phyloP scores from a whole-genome alignment of 2,329 filamentous ascomycete species.

The Xylariaceae sp. region DNA sequence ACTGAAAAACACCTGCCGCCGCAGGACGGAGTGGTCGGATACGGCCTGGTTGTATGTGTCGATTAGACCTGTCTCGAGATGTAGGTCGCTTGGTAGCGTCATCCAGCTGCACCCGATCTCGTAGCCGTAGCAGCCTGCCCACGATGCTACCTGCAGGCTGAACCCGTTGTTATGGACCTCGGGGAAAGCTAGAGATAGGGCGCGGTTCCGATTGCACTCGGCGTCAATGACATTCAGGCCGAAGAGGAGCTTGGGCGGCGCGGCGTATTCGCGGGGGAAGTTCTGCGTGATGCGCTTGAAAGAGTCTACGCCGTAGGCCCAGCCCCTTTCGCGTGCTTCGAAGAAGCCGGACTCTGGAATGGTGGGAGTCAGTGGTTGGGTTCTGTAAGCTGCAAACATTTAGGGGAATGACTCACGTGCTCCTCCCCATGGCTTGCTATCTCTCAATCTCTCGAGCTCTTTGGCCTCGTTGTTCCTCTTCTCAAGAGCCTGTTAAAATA shows the following conservation, averaged over 20 bases:
- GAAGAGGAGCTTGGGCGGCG: not conserved
- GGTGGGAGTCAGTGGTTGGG: not conserved
- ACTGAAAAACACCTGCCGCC: not conserved
- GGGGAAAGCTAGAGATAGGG: not conserved
- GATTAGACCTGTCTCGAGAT: not conserved
- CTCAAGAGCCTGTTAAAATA: not conserved
- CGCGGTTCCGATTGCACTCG: not conserved
- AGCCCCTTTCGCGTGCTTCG: not conserved
- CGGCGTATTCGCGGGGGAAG: not conserved
- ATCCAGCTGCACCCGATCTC: not conserved
- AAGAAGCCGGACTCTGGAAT: not conserved
- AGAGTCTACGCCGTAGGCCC: not conserved
- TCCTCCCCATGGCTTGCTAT: not conserved
- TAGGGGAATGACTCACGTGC: not conserved
- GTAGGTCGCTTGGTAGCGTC: not conserved
- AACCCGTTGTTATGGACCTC: not conserved
- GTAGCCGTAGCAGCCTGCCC: not conserved
- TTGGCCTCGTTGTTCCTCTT: not conserved
- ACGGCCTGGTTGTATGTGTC: not conserved
- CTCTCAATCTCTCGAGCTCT: not conserved
- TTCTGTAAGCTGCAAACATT: not conserved
- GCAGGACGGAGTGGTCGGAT: not conserved
- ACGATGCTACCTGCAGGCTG: not conserved
- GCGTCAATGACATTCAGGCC: not conserved
- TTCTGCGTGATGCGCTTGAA: not conserved